These are phyloP conservation scores for Solanum dulcamara DNA, from an alignment of 257 asterid species.

Conservation along the genomic window DNA sequence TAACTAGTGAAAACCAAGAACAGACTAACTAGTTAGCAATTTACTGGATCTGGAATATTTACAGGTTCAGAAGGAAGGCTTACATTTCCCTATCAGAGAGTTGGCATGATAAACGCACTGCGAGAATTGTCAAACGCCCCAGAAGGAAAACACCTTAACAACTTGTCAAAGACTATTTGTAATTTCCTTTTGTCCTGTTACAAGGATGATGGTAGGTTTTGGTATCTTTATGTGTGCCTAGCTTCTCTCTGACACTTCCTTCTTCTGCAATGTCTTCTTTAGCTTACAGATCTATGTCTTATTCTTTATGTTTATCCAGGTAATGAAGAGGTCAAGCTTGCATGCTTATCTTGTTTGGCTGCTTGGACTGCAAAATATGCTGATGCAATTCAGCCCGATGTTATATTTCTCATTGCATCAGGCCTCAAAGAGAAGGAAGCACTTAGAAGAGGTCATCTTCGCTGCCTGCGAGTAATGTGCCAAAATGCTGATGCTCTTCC, in stretches of 20 bases:
- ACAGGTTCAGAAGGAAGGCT: conserved; percentile 99
- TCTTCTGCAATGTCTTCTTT: background rate
- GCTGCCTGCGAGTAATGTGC: conserved; percentile 58
- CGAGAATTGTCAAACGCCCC: conserved; percentile 74
- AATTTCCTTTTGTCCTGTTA: conserved; percentile 62
- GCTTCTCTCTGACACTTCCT: background rate
- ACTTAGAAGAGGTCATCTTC: conserved; percentile 84
- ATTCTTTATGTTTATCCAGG: conserved; percentile 32
- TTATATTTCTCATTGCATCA: conserved; percentile 48
- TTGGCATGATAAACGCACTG: conserved; percentile 74
- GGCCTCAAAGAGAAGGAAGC: conserved; percentile 94
- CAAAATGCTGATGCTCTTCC: conserved; percentile 61
- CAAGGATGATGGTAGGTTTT: conserved; percentile 83
- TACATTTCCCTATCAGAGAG: conserved; percentile 94
- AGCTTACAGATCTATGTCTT: background rate
- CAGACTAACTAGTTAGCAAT: background rate
- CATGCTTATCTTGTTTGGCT: conserved; percentile 66
- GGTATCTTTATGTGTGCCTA: conserved; percentile 5
- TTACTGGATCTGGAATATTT: conserved; percentile 15
- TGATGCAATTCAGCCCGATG: conserved; percentile 45
- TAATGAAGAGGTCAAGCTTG: conserved; percentile 93
- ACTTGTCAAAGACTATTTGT: conserved; percentile 64
- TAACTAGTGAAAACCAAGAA: background rate
- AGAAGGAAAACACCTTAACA: conserved; percentile 82
- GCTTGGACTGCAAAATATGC: conserved; percentile 76